phyloP scores from a whole-genome alignment of 805 yeast genomes.

The Lipomyces mesembrius region DNA sequence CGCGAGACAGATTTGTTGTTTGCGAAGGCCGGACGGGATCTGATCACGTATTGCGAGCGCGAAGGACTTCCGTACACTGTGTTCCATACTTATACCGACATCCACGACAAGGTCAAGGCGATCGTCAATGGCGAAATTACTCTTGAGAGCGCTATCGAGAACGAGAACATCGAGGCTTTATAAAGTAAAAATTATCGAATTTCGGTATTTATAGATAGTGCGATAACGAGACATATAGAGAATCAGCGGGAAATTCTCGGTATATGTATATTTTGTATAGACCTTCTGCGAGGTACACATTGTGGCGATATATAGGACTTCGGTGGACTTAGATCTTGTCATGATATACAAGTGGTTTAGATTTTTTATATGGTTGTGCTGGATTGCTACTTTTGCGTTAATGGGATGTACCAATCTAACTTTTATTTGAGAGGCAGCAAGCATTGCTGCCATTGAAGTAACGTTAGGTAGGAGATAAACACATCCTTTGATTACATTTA shows the following conservation, averaged over 20 bases:
- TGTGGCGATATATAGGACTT: too few relatives aligned
- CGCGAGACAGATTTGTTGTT: slow-evolving; percentile 90
- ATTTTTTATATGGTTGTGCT: background rate
- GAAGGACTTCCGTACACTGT: slow-evolving; percentile 84
- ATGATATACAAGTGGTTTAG: too few relatives aligned
- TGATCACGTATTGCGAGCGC: slow-evolving; percentile 79
- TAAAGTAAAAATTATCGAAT: background rate
- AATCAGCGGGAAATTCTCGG: background rate
- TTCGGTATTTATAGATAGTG: background rate
- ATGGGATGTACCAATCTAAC: background rate
- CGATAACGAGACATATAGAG: background rate
- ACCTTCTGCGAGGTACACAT: background rate
- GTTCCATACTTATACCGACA: slow-evolving; percentile 76
- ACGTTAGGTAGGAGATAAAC: background rate
- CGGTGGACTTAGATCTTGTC: too few relatives aligned
- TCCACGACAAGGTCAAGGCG: slow-evolving; percentile 61
- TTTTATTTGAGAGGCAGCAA: background rate
- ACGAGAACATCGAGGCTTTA: slow-evolving; percentile 18
- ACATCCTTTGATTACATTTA: background rate
- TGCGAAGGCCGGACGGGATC: slow-evolving; percentile 90
- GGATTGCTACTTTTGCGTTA: background rate
- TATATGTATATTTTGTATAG: background rate
- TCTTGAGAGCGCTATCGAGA: slow-evolving; percentile 36
- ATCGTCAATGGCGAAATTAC: slow-evolving; percentile 54
- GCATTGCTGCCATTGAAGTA: background rate